Evolutionary conservation across 2,329 filamentous ascomycete species (phyloP).

Genomic region (Aspergillus sp.): DNA sequence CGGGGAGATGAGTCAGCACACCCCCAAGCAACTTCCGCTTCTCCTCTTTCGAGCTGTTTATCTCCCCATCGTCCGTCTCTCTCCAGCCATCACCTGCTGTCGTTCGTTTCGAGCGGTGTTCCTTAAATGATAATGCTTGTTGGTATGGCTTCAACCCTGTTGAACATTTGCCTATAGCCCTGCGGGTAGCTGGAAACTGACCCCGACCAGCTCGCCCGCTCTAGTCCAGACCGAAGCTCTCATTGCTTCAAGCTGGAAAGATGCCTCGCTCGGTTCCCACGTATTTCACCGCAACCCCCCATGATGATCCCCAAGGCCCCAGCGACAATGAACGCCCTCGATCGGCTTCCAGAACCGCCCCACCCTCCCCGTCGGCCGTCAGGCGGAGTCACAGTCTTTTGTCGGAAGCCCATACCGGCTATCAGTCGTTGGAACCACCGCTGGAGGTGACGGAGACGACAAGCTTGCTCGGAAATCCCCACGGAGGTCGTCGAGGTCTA

Average conservation of each 20-base stretch:
- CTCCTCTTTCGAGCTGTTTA: neutral
- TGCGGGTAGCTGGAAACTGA: neutral
- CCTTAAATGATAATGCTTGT: neutral
- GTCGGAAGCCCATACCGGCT: slow-evolving; percentile 30
- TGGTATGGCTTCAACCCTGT: neutral
- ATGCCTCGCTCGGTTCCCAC: slow-evolving; percentile 34
- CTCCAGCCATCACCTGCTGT: neutral
- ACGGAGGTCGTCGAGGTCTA: slow-evolving; percentile 15
- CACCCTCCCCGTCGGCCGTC: slow-evolving; percentile 35
- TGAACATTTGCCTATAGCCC: neutral
- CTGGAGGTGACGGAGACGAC: slow-evolving; percentile 33
- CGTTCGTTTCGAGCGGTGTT: neutral
- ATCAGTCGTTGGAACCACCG: slow-evolving; percentile 29
- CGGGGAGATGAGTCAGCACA: neutral
- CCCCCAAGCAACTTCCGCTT: neutral
- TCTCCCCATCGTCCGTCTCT: neutral
- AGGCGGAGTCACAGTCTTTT: slow-evolving; percentile 28
- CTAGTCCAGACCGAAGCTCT: neutral
- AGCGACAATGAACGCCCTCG: slow-evolving; percentile 7
- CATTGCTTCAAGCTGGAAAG: neutral
- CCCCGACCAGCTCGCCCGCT: neutral
- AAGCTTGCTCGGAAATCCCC: slow-evolving; percentile 28
- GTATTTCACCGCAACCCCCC: slow-evolving; percentile 17
- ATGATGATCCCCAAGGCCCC: slow-evolving; percentile 11
- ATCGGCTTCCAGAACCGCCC: slow-evolving; percentile 28